Evolutionary conservation across 768 basidiomycete genomes (phyloP), one percentile per base, ranked within the genome.

Genomic region (Leucosporidium creatinivorum): DNA sequence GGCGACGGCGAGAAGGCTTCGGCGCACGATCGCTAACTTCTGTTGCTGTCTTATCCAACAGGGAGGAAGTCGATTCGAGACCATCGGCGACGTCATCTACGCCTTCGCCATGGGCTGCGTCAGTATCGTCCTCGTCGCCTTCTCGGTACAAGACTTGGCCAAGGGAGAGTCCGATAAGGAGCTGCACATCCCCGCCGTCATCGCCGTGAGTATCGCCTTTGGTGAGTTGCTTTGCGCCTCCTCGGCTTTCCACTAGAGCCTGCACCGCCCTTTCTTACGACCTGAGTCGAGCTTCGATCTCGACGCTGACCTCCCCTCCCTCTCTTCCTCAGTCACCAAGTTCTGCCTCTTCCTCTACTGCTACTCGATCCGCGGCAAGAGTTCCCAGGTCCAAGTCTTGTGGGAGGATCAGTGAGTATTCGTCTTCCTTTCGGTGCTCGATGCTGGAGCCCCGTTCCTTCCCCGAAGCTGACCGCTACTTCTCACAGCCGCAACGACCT

Each of bases 321-420:
- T 55, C n/a, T 9, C 28, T 33, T 36, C 31, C n/a, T 28, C 56
- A 48, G 62, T 58, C 58, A 60, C 59, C 31, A 99, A 99, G 79
- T 82, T 91, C 56, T 54, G 86, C 0, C 84, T 99, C 52, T 98
- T 98, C 80, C 48, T 92, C 6, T 96, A 92, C 79, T 93, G 93
- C 77, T 85, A 81, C 74, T 83, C 89, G 4, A 82, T 94, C 55
- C 85, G 90, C 33, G 83, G 82, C 39, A 85, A 84, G 70, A 92
- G 89, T 9, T 93, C 89, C 74, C 96, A 99, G 79, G 94, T 99
- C 3, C 84, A 85, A 56, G 85, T 96, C n/a, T 83, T 96, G 33
- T 97, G 91, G 92, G 90, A 96, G 78, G 94, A 98, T 76, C 93
- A 97, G 72, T 97, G 93, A 74, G 94, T 94, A 75, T 76, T 92